Evolutionary conservation across 1,284 basidiomycete species (phyloP).

Genomic region (Papiliotrema fonsecae): DNA sequence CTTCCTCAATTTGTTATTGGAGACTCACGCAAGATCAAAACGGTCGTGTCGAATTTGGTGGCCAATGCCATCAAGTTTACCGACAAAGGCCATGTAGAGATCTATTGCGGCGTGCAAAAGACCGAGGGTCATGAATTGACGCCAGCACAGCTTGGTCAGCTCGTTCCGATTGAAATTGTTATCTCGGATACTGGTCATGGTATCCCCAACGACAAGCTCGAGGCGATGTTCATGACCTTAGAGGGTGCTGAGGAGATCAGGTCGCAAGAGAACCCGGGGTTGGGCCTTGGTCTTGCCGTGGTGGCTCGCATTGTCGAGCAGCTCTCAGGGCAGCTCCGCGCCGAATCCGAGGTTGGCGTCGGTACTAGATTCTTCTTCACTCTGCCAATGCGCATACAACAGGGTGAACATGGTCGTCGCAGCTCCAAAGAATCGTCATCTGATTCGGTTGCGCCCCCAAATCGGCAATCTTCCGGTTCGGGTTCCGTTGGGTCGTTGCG

Average conservation of each 20-base stretch:
- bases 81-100: constrained; percentile 58
- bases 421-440: too few species aligned
- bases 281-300: constrained; percentile 70
- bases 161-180: constrained; percentile 63
- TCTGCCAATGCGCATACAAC: constrained; percentile 28
- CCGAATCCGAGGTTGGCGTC: constrained; percentile 64
- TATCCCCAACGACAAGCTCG: constrained; percentile 66
- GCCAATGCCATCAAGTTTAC: constrained; percentile 85
- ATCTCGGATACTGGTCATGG: constrained; percentile 76
- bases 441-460: too few species aligned
- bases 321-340: constrained; percentile 70
- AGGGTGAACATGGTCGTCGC: background rate
- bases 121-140: constrained; percentile 4
- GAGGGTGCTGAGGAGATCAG: constrained; percentile 69
- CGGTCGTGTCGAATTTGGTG: constrained; percentile 75
- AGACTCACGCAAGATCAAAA: constrained; percentile 69
- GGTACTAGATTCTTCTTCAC: constrained; percentile 63
- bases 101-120: constrained; percentile 55
- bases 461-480: background rate
- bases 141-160: constrained; percentile 5
- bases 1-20: constrained; percentile 61
- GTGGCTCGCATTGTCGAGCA: constrained; percentile 79
- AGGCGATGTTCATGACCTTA: constrained; percentile 79
- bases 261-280: constrained; percentile 9
- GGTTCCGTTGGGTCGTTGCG: constrained; percentile 9